Percentiles rank a stretch among this genome's conserved stretches.
Conservation (phyloP, 2,329 filamentous ascomycete species). For the Lecanosticta acicola region DNA sequence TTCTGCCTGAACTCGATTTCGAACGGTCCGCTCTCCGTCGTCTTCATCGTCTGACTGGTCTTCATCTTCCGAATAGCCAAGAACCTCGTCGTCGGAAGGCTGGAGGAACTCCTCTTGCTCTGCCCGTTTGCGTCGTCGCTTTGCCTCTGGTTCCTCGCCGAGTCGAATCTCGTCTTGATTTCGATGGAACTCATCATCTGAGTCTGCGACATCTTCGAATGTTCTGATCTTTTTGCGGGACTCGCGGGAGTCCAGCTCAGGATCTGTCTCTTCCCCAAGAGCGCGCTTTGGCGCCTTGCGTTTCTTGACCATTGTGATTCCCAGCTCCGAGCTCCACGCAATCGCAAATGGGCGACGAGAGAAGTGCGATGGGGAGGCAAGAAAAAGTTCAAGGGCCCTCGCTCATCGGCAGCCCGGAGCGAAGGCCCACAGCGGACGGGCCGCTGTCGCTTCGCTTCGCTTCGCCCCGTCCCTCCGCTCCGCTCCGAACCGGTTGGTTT, state of each 20-base stretch:
- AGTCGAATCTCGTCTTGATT: constrained; percentile 81
- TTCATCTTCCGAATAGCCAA: constrained; percentile 42
- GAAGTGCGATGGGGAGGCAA: neutral
- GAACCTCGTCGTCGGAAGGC: constrained; percentile 58
- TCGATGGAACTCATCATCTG: constrained; percentile 87
- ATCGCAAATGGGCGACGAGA: neutral
- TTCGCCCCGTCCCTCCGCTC: no score
- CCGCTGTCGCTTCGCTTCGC: no score
- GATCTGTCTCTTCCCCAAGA: constrained; percentile 4
- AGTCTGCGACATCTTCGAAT: constrained; percentile 83
- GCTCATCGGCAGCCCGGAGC: neutral
- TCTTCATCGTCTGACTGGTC: constrained; percentile 51
- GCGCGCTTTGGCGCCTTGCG: constrained; percentile 12
- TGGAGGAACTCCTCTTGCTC: constrained; percentile 62
- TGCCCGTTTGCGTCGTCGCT: constrained; percentile 64
- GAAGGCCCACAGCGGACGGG: no score
- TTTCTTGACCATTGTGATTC: constrained; percentile 54
- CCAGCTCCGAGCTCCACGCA: no score
- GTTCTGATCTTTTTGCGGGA: constrained; percentile 54
- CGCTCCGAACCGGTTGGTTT: no score
- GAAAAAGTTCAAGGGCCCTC: neutral
- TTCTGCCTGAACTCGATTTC: constrained; percentile 59
- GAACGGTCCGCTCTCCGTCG: constrained; percentile 49
- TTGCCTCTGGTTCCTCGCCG: constrained; percentile 72
- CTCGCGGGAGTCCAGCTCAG: constrained; percentile 16